A percentile compares a stretch with the other conserved stretches of the same genome.
These are phyloP conservation scores for Pyrenochaeta sp. DNA, from an alignment of 2,329 filamentous ascomycete genomes.

Conservation along the genomic window DNA sequence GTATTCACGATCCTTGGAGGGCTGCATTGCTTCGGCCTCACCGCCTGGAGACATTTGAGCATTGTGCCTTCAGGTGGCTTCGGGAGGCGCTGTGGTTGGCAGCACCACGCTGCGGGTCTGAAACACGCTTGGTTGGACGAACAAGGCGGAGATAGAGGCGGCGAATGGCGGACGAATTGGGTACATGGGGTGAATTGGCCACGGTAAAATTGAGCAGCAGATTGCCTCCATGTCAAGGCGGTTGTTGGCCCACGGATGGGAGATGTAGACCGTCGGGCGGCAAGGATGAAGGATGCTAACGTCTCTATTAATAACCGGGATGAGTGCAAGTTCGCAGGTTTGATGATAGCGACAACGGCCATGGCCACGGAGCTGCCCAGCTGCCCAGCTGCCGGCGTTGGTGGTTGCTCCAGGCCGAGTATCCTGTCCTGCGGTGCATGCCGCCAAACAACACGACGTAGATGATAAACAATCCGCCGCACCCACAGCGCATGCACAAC, in stretches of 20 bases:
- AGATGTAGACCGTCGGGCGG: slow-evolving; percentile 9
- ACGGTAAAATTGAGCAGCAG: slow-evolving; percentile 14
- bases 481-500: neutral
- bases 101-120: slow-evolving; percentile 12
- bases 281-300: slow-evolving; percentile 5
- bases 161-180: slow-evolving; percentile 8
- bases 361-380: neutral
- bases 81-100: slow-evolving; percentile 25
- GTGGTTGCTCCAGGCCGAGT: neutral
- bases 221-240: slow-evolving; percentile 18
- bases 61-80: slow-evolving; percentile 10
- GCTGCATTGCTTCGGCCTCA: slow-evolving; percentile 1
- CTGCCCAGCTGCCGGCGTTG: neutral
- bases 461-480: neutral
- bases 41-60: slow-evolving; percentile 1
- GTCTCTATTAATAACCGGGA: slow-evolving; percentile 18
- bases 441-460: neutral
- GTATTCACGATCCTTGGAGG: neutral
- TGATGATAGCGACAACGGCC: neutral
- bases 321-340: slow-evolving; percentile 3
- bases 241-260: slow-evolving; percentile 10
- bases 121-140: slow-evolving; percentile 29
- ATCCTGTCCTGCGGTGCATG: neutral
- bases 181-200: slow-evolving; percentile 20
- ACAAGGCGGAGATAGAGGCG: slow-evolving; percentile 16